Conservation (phyloP, 73 alveolate species). For the Tetrahymena thermophila region DNA sequence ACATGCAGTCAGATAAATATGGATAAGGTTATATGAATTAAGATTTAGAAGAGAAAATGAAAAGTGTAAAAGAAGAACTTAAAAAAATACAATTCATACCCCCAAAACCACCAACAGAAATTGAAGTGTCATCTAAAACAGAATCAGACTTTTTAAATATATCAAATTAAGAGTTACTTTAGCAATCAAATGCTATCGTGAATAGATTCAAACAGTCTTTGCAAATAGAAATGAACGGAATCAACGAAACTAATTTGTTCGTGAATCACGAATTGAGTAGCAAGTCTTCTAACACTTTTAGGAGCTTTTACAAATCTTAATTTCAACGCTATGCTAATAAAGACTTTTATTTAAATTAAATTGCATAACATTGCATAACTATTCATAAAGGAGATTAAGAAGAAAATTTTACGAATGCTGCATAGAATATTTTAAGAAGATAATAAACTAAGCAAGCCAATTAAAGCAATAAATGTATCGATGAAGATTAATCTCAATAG, state of each 20-base stretch:
- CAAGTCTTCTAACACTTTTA: background rate
- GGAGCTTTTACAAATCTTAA: background rate
- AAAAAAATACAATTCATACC: background rate
- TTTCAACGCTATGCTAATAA: background rate
- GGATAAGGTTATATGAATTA: background rate
- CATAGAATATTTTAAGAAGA: background rate
- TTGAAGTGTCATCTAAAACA: background rate
- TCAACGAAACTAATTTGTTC: background rate
- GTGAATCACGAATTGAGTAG: background rate
- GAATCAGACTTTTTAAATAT: background rate
- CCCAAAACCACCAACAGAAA: background rate
- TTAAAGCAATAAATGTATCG: background rate
- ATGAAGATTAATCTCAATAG: background rate
- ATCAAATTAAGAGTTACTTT: background rate
- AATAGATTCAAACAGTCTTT: background rate
- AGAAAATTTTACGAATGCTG: background rate
- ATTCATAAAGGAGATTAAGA: background rate
- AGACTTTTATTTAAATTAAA: background rate
- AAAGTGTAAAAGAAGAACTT: background rate
- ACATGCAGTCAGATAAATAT: background rate
- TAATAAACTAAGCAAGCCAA: background rate
- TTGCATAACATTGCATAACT: background rate
- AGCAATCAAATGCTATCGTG: background rate
- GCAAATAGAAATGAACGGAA: background rate
- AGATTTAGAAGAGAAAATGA: background rate